These are phyloP conservation scores for Cinnamomum chago DNA, from an alignment of 164 flowering plant species.

Conservation along the genomic window DNA sequence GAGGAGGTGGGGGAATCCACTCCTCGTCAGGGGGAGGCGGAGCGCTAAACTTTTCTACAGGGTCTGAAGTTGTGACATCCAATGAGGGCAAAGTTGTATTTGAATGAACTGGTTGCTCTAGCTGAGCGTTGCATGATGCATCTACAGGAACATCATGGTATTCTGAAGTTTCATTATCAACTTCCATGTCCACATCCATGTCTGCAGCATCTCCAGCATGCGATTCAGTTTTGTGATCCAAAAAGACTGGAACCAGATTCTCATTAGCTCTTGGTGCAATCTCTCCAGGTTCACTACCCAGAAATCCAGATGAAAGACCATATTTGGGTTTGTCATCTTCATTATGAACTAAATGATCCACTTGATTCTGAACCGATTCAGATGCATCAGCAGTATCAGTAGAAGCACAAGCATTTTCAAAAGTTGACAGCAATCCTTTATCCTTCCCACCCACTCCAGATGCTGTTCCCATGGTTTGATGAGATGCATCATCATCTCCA, in stretches of 20 bases:
- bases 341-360: not conserved
- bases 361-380: conserved; percentile 6
- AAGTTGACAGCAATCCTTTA: conserved; percentile 8
- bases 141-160: conserved; percentile 12
- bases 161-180: conserved; percentile 54
- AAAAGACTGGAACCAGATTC: conserved; percentile 15
- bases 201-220: conserved; percentile 58
- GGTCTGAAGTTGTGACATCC: conserved; percentile 13
- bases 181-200: conserved; percentile 99
- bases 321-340: conserved; percentile 7
- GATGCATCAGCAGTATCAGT: conserved; percentile 5
- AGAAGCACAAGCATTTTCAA: conserved; percentile 13
- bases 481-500: conserved; percentile 16
- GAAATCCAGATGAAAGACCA: conserved; percentile 18
- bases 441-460: conserved; percentile 21
- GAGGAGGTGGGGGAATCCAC: conserved; percentile 96
- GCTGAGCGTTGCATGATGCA: conserved; percentile 12
- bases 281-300: conserved; percentile 3
- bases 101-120: conserved; percentile 23
- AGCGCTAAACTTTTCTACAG: conserved; percentile 26
- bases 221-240: conserved; percentile 12
- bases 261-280: conserved; percentile 16
- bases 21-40: conserved; percentile 84
- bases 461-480: conserved; percentile 16
- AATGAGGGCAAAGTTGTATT: conserved; percentile 13